Conservation (phyloP, 139 green algal species). For the Nannochloris sp. region DNA sequence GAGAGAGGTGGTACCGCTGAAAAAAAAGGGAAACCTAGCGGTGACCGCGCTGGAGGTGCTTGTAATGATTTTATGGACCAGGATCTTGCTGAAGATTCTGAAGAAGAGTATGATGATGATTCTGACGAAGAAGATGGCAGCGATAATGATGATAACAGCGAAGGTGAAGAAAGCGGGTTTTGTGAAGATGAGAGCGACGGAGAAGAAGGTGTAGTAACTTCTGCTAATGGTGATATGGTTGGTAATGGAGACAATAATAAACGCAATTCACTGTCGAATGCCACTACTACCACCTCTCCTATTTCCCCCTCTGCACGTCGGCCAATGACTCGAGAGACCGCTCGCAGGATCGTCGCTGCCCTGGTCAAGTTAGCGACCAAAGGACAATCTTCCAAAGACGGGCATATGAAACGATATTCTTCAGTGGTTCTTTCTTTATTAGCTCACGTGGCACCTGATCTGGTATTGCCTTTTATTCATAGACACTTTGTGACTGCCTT, state of each 20-base stretch:
- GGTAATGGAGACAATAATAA: not conserved
- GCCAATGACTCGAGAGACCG: not conserved
- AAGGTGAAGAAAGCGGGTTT: not conserved
- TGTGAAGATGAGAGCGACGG: constrained; percentile 2
- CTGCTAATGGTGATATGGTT: not conserved
- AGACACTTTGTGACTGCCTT: constrained; percentile 59
- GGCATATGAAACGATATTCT: constrained; percentile 18
- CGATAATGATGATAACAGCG: not conserved
- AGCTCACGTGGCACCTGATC: constrained; percentile 55
- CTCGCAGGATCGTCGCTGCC: constrained; percentile 22
- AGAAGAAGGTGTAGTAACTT: constrained; percentile 11
- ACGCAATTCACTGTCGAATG: not conserved
- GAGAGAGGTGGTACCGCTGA: not conserved
- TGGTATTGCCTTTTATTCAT: constrained; percentile 71
- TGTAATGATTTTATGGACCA: not conserved
- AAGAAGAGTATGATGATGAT: not conserved
- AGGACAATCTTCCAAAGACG: constrained; percentile 75
- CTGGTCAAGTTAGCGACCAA: constrained; percentile 57
- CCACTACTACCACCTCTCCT: not conserved
- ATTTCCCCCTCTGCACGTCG: not conserved
- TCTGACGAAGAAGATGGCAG: not conserved
- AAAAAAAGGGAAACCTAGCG: not conserved
- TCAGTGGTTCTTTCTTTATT: constrained; percentile 43
- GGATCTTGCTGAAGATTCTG: not conserved
- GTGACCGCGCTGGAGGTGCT: not conserved